Conservation (phyloP, 2,329 filamentous ascomycete genomes). For the Epichloe amarillans region DNA sequence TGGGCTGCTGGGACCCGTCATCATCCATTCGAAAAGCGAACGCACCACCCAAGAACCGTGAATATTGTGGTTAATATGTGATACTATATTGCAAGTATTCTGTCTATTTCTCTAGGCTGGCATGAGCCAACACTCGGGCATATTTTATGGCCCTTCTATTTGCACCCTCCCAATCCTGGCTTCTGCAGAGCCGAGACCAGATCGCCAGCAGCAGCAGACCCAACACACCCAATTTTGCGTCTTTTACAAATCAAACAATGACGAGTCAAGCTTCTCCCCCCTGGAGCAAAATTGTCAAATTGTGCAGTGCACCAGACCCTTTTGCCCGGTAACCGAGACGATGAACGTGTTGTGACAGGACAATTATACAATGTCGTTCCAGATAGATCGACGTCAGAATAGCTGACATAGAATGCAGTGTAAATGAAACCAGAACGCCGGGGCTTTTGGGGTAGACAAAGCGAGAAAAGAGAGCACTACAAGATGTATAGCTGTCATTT, state of each 20-base stretch:
- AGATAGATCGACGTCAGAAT: not conserved
- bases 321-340: not conserved
- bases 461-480: not conserved
- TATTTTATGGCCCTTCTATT: not conserved
- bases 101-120: not conserved
- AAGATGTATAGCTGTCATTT: not conserved
- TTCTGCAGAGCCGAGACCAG: not conserved
- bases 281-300: not conserved
- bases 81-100: conserved; percentile 1
- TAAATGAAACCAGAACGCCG: not conserved
- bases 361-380: not conserved
- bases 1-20: conserved; percentile 51
- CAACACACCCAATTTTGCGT: not conserved
- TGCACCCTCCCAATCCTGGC: not conserved
- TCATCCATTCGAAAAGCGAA: conserved; percentile 46
- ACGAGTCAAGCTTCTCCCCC: not conserved
- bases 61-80: not conserved
- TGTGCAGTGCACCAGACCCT: not conserved
- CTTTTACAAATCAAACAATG: conserved; percentile 1
- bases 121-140: not conserved
- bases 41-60: conserved; percentile 10
- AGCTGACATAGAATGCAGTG: not conserved
- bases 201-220: not conserved
- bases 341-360: not conserved
- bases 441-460: not conserved